Conservation (phyloP, 805 yeast genomes). For the Sungouiozyma intestinalis region DNA sequence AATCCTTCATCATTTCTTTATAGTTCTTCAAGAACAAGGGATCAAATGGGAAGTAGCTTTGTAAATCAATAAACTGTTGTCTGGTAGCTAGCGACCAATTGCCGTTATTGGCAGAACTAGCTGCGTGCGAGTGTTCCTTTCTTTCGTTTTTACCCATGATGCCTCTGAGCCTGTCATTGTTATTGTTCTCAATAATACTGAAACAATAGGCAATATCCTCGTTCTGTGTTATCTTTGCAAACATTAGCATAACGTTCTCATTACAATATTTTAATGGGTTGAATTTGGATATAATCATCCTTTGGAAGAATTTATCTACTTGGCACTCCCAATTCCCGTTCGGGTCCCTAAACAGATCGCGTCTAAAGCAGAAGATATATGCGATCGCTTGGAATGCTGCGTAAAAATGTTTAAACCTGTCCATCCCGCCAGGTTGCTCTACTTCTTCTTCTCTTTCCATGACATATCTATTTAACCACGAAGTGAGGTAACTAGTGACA, state of each 20-base stretch:
- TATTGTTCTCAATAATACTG: conserved; percentile 83
- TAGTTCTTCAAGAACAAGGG: conserved; percentile 67
- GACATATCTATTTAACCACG: conserved; percentile 76
- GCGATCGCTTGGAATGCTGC: conserved; percentile 84
- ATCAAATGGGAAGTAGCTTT: conserved; percentile 95
- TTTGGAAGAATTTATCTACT: conserved; percentile 77
- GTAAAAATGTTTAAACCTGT: conserved; percentile 78
- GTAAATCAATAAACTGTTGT: conserved; percentile 79
- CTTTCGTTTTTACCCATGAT: conserved; percentile 29
- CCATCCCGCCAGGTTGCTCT: conserved; percentile 64
- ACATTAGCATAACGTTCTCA: conserved; percentile 85
- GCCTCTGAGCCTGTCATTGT: conserved; percentile 38
- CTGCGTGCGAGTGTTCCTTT: conserved; percentile 12
- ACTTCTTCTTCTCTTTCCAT: conserved; percentile 81
- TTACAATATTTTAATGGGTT: conserved; percentile 91
- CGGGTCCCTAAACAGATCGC: conserved; percentile 41
- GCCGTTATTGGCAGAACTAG: neutral
- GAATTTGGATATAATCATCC: conserved; percentile 76
- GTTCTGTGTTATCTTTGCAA: conserved; percentile 84
- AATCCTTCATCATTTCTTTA: conserved; percentile 41
- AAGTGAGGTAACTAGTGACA: conserved; percentile 70
- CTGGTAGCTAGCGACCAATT: conserved; percentile 41
- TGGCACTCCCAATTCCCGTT: conserved; percentile 62
- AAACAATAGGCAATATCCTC: conserved; percentile 89
- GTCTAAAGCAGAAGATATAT: conserved; percentile 87